Evolutionary conservation across 108 stramenopile genomes (phyloP).

Genomic region (Nitzschia palea): DNA sequence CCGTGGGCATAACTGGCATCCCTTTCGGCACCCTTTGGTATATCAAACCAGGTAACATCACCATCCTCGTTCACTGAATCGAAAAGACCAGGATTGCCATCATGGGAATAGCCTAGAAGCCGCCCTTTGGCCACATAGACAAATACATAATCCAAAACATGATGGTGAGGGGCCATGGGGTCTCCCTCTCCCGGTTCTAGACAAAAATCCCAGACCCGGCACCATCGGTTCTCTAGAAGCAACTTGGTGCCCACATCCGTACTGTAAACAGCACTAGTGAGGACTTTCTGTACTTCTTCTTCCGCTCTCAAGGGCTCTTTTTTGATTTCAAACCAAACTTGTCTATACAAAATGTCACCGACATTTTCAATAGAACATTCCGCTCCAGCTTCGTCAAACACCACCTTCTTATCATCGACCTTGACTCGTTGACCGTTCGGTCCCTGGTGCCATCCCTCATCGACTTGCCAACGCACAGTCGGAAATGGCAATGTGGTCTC

Average conservation of each 20-base stretch:
- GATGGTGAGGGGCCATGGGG: conserved; percentile 17
- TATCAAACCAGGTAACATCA: conserved; percentile 32
- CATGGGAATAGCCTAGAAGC: conserved; percentile 20
- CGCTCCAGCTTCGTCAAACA: conserved; percentile 3
- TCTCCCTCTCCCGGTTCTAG: conserved; percentile 34
- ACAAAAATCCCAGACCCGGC: conserved; percentile 40
- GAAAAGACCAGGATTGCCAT: conserved; percentile 23
- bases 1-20: conserved; percentile 30
- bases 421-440: conserved; percentile 3
- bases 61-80: conserved; percentile 32
- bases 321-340: conserved; percentile 29
- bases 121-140: conserved; percentile 27
- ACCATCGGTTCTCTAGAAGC: conserved; percentile 31
- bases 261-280: conserved; percentile 19
- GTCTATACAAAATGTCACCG: conserved; percentile 6
- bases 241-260: conserved; percentile 34
- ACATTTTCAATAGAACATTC: conserved; percentile 6
- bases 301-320: conserved; percentile 21
- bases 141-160: conserved; percentile 32
- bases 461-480: conserved; percentile 37
- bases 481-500: conserved; percentile 2
- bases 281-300: conserved; percentile 13
- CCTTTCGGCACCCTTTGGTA: conserved; percentile 18
- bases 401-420: conserved; percentile 1
- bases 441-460: conserved; percentile 10